Conservation (phyloP, 441 rosid species). For the Syzygium malaccense region DNA sequence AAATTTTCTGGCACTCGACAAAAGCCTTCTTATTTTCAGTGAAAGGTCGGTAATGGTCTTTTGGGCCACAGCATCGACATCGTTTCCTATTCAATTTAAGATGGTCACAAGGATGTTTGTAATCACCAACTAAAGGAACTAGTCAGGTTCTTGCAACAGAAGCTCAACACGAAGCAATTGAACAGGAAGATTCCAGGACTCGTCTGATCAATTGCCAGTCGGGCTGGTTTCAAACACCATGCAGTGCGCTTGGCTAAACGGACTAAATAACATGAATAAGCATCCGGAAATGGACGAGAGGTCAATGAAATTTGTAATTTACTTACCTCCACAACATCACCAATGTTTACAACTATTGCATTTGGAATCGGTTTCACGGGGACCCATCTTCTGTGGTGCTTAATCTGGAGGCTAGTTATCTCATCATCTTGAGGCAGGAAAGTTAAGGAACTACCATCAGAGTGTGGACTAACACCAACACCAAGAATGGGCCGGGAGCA, state of each 20-base stretch:
- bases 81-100: not conserved
- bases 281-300: not conserved
- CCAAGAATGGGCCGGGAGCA: conserved; percentile 4
- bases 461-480: conserved; percentile 9
- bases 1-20: not conserved
- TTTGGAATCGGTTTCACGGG: conserved; percentile 7
- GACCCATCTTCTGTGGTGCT: conserved; percentile 5
- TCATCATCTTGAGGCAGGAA: conserved; percentile 10
- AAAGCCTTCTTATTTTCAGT: not conserved
- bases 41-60: not conserved
- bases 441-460: conserved; percentile 6
- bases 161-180: not conserved
- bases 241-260: not conserved
- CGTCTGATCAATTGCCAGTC: not conserved
- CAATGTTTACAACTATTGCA: conserved; percentile 8
- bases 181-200: not conserved
- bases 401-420: conserved; percentile 8
- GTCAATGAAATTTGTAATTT: not conserved
- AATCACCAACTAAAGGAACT: not conserved
- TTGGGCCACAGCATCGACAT: not conserved
- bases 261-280: not conserved
- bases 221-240: not conserved
- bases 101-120: not conserved
- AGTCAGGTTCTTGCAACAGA: not conserved
- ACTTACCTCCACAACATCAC: conserved; percentile 5